Evolutionary conservation across 2,329 filamentous ascomycete species (phyloP), one percentile per base, ranked within the genome.

Genomic region (Aspergillus sp.): DNA sequence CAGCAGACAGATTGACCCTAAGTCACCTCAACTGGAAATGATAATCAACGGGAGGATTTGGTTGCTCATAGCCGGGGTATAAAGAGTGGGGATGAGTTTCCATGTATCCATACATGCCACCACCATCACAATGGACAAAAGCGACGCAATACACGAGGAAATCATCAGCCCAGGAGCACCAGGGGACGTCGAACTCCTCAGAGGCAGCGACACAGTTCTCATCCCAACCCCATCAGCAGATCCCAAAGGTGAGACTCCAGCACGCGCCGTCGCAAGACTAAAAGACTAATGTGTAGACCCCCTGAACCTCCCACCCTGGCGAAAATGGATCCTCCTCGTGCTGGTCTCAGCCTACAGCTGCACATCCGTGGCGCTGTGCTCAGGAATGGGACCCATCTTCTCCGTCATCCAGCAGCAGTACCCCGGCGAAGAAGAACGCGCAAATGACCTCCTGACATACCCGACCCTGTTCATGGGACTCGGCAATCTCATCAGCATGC

Each of bases 391-490:
- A 1, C 50, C 57, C 17, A 55, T 55, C n/a, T 60, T 60, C 45
- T 49, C 49, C 11, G 47, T 56, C 8, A 43, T 53, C 11, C 51
- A 57, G 40, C 17, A 23, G 12, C 39, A 51, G 44, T 60, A 60
- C 27, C 55, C 55, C 6, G 50, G 55, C 2, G n/a, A 60, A 14
- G 45, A 57, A 17, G 31, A n/a, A 2, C 54, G 39, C 0, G 43
- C 54, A n/a, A 56, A 54, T 12, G 57, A 60, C 25, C 57, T 60
- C 17, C 40, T 60, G 23, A 60, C 57, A n/a, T 60, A 60, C 14
- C 57, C 57, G 5, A 60, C 57, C 3, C 31, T 60, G 19, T 60
- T 60, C 40, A 60, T 60, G 57, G 57, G 57, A 0, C 17, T 60
- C 2, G 57, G 54, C 2, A 60, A 60, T 17, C 33, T 60, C 9